Evolutionary conservation across 2,329 filamentous ascomycete species (phyloP).

Genomic region (Akanthomyces lecanii): DNA sequence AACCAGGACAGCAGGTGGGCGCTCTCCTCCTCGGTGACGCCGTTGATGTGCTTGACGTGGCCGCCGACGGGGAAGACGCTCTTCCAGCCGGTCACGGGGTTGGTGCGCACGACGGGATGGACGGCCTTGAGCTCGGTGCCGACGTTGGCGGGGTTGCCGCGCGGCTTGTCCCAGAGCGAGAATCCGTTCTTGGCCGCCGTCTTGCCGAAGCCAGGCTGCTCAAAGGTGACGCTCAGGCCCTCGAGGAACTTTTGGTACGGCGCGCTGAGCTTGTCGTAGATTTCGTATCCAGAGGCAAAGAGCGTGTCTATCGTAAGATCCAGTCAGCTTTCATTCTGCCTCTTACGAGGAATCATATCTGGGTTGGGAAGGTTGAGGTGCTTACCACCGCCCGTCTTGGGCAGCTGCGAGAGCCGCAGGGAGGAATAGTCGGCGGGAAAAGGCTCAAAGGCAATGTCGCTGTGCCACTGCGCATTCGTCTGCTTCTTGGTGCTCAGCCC

Average conservation of each 20-base stretch:
- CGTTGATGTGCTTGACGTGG: conserved; percentile 49
- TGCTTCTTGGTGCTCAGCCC: conserved; percentile 39
- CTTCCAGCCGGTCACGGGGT: conserved; percentile 57
- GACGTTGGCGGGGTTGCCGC: conserved; percentile 48
- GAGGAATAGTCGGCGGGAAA: conserved; percentile 60
- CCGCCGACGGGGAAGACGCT: conserved; percentile 49
- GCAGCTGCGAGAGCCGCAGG: conserved; percentile 50
- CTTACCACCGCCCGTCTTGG: conserved; percentile 50
- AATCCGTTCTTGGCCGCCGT: conserved; percentile 43
- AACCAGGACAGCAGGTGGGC: conserved; percentile 49
- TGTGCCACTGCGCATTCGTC: conserved; percentile 51
- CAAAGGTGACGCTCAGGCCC: conserved; percentile 50
- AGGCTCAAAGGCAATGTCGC: conserved; percentile 62
- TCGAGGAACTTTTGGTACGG: conserved; percentile 57
- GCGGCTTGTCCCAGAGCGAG: conserved; percentile 40
- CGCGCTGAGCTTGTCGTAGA: conserved; percentile 59
- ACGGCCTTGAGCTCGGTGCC: conserved; percentile 44
- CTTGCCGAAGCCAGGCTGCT: conserved; percentile 46
- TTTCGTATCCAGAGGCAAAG: conserved; percentile 64
- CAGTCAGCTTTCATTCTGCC: no score
- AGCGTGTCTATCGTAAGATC: conserved; percentile 45
- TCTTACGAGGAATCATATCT: no score
- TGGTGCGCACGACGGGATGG: conserved; percentile 53
- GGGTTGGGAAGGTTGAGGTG: background rate
- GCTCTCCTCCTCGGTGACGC: conserved; percentile 44